Evolutionary conservation across 73 alveolate genomes (phyloP).

Genomic region (Uronychia setigera): DNA sequence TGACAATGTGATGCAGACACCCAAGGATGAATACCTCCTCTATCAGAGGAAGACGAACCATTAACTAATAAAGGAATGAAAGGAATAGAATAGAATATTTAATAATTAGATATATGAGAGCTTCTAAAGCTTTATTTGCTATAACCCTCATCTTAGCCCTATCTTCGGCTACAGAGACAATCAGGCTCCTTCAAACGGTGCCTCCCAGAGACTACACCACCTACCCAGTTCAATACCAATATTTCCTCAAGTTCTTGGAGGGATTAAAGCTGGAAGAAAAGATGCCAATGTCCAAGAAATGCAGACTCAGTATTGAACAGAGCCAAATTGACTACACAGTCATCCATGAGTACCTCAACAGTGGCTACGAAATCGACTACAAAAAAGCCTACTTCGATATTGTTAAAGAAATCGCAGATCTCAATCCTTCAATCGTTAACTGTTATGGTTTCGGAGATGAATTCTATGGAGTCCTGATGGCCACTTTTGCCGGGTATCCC

Average conservation of each 20-base stretch:
- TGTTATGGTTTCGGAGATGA: not conserved
- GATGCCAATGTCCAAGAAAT: not conserved
- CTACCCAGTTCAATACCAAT: not conserved
- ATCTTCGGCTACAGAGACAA: no score
- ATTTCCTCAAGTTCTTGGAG: not conserved
- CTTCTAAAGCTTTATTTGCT: no score
- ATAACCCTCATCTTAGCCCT: no score
- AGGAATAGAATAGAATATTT: not conserved
- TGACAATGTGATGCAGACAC: not conserved
- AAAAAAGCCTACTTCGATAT: not conserved
- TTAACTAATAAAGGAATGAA: not conserved
- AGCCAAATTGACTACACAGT: not conserved
- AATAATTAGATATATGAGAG: not conserved
- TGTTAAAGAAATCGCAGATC: not conserved
- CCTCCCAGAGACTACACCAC: not conserved
- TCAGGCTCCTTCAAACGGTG: not conserved
- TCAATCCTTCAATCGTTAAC: not conserved
- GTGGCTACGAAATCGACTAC: not conserved
- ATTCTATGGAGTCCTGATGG: not conserved
- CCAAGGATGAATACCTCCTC: not conserved
- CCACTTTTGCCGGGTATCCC: not conserved
- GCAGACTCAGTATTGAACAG: not conserved
- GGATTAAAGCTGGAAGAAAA: not conserved
- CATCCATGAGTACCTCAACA: not conserved
- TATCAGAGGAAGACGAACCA: not conserved